phyloP scores from a whole-genome alignment of 2,329 filamentous ascomycete species.

The Cytospora mali region DNA sequence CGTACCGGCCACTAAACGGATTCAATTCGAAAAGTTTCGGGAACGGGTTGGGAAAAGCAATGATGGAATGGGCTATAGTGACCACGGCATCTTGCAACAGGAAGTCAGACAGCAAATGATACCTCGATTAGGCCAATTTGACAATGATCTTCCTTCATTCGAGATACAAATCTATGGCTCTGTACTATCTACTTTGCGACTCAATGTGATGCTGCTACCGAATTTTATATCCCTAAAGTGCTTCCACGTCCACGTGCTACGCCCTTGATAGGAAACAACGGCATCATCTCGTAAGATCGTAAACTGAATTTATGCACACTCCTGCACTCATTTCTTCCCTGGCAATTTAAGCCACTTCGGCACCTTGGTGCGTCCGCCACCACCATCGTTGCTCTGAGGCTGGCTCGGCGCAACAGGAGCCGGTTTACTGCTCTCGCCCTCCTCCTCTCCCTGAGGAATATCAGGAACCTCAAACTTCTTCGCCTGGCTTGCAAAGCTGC shows the following conservation, averaged over 20 bases:
- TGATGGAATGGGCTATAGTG: conserved; percentile 16
- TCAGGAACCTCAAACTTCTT: conserved; percentile 68
- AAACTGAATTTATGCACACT: not conserved
- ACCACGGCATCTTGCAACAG: conserved; percentile 14
- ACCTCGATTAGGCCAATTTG: not conserved
- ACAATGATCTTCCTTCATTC: not conserved
- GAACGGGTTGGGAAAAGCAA: conserved; percentile 20
- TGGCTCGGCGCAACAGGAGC: conserved; percentile 33
- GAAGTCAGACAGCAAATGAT: conserved; percentile 16
- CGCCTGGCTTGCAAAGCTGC: conserved; percentile 61
- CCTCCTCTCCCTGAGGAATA: conserved; percentile 43
- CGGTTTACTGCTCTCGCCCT: conserved; percentile 38
- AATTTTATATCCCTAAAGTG: not conserved
- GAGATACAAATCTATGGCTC: not conserved
- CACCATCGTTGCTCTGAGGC: conserved; percentile 35
- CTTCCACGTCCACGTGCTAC: not conserved
- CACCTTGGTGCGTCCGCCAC: conserved; percentile 47
- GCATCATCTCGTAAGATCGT: not conserved
- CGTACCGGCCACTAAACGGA: conserved; percentile 59
- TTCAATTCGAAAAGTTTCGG: conserved; percentile 13
- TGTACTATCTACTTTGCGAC: not conserved
- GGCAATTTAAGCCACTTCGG: conserved; percentile 75
- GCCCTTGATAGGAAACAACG: not conserved
- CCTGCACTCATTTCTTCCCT: conserved; percentile 65
- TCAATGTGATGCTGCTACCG: not conserved